Base-by-base conservation (phyloP, 768 basidiomycete genomes). In the Lentinula raphanica region DNA sequence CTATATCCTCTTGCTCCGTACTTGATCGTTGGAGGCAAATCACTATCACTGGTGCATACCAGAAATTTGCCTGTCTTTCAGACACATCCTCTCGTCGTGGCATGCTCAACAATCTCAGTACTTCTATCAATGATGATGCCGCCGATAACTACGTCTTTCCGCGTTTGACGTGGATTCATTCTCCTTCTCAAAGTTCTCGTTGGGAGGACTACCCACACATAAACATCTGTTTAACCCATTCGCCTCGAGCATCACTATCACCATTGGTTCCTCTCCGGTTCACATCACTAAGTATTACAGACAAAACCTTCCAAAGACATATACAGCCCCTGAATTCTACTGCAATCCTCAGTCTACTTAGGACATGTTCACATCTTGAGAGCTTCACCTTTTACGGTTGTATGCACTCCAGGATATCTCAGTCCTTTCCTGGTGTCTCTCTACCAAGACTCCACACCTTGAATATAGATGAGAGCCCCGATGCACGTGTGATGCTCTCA, bases 1-100 rank as follows among this genome's bases (percentile, higher is more conserved):
- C 75, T 90, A 3, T 79, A 87, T 8, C 75, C 90, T 59, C 72
- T 90, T 32, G 84, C 86, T 0, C 85, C 84, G 71, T 78, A 29
- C 64, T 88, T 40, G 65, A 72, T 58, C 81, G 89, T 39, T 90
- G 87, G 86, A 72, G 76, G 40, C 72, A 74, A 2, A 80, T 83
- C 62, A 70, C 64, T 2, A 69, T 87, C 53, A 69, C 72, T 19
- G 76, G 76, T 46, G 66, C 76, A 62, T 69, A 73, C 59, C 69
- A 74, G 54, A 74, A 79, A 56, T 66, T 62, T 49, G 44, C 72
- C 13, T 42, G 65, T 27, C 58, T 74, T 25, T 60, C 67, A 17
- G 68, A 68, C 11, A 59, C 71, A 3, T 58, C 64, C 27, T 54
- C 71, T 3, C 67, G 66, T 23, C 58, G 62, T 17, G 61, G 71